A percentile compares a stretch with the other conserved stretches of the same genome.
Conservation (phyloP, 768 basidiomycete genomes). For the Hortiboletus campestris region DNA sequence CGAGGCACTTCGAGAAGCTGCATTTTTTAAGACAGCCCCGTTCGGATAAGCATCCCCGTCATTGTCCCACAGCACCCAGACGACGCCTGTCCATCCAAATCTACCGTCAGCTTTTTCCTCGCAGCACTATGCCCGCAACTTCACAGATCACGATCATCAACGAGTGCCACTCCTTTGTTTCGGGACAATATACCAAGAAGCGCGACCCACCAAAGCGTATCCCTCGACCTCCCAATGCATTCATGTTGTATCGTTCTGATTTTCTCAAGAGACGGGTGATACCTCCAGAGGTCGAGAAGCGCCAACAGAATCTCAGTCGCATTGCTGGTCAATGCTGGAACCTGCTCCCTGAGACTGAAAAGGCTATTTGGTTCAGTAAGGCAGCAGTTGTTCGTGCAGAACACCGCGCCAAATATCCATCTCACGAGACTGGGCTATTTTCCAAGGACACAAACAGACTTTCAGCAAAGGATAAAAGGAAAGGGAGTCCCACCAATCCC, state of each 20-base stretch:
- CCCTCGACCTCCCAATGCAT: constrained; percentile 54
- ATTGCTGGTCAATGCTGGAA: constrained; percentile 56
- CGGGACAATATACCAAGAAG: neutral
- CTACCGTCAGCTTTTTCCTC: neutral
- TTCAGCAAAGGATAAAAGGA: constrained; percentile 29
- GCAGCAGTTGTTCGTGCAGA: constrained; percentile 27
- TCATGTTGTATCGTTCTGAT: constrained; percentile 56
- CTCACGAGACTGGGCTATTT: constrained; percentile 30
- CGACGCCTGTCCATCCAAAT: neutral
- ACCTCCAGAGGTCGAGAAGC: constrained; percentile 43
- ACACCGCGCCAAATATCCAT: constrained; percentile 30
- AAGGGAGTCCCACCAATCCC: constrained; percentile 31
- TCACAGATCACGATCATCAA: neutral
- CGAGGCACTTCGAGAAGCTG: neutral
- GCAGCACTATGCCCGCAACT: constrained; percentile 4
- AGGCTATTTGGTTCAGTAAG: constrained; percentile 35
- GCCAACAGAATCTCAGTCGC: constrained; percentile 54
- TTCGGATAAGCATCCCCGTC: neutral
- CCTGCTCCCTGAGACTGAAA: constrained; percentile 36
- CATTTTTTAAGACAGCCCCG: neutral
- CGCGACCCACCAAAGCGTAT: constrained; percentile 30
- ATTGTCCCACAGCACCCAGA: neutral
- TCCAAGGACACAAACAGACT: constrained; percentile 18
- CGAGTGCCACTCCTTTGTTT: constrained; percentile 6
- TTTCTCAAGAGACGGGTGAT: constrained; percentile 44